A percentile compares a stretch with the other conserved stretches of the same genome.
Conservation (phyloP, 306 rosid species). For the Boehmeria nivea region DNA sequence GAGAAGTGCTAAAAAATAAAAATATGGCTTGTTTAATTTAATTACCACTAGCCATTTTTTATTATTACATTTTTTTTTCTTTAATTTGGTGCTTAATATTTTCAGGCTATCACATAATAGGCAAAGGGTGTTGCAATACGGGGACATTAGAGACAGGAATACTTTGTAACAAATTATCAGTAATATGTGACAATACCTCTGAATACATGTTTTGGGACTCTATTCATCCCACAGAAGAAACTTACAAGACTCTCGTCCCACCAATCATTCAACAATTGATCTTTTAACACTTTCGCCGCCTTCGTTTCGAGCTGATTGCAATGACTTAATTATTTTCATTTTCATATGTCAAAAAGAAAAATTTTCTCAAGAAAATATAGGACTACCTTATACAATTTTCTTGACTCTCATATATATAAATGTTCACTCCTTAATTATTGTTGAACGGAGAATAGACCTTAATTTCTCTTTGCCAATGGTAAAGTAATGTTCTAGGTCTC, state of each 20-base stretch:
- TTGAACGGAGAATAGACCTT: too few species aligned
- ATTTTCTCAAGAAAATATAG: too few species aligned
- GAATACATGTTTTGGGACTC: conserved; percentile 55
- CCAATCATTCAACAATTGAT: neutral
- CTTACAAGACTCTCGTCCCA: conserved; percentile 24
- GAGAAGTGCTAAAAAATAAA: too few species aligned
- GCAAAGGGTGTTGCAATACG: conserved; percentile 40
- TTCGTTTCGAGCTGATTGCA: too few species aligned
- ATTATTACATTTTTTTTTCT: neutral
- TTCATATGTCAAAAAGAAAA: too few species aligned
- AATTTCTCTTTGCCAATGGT: too few species aligned
- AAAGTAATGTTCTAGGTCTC: too few species aligned
- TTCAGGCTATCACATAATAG: conserved; percentile 35
- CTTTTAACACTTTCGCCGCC: neutral
- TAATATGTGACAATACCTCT: conserved; percentile 34
- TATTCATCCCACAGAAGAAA: conserved; percentile 41
- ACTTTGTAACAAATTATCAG: conserved; percentile 29
- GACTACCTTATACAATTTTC: too few species aligned
- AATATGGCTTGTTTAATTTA: neutral
- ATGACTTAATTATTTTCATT: too few species aligned
- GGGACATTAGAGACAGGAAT: conserved; percentile 35
- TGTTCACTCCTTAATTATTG: too few species aligned
- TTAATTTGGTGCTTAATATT: neutral
- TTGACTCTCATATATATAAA: too few species aligned
- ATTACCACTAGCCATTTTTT: too few species aligned